Base-by-base conservation (phyloP, 2,329 filamentous ascomycete species). In the Teratosphaeriaceae sp. region DNA sequence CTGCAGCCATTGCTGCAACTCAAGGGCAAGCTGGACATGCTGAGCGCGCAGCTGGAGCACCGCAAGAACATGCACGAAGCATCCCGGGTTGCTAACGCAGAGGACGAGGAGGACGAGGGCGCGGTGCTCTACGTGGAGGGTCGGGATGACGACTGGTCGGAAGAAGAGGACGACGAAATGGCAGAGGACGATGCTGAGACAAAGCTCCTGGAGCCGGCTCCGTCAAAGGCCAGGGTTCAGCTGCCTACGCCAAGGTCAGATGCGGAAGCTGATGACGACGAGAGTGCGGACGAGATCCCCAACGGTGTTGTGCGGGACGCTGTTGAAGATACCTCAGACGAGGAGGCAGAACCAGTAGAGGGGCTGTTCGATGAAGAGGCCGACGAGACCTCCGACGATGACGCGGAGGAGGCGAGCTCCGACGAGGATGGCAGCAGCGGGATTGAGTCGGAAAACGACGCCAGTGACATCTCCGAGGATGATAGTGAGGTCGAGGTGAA, bases 21-120 rank as follows among this genome's bases (percentile, higher is more conserved):
- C 47, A 96, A 96, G 71, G 92, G 92, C 19, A 95, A 96, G 66
- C 75, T 98, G 23, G 90, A 97, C 61, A 87, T 98, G 79, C 75
- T 97, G 38, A 85, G 92, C 57, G 83, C 87, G 5, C 92, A 98
- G 67, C 82, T 97, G 64, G 80, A 86, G 56, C 70, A 95, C 55
- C 76, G 92, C 38, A 80, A 79, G 56, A 78, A 76, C 48, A 79
- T 88, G 65, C 79, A 84, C 57, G 56, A 53, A 16, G 48, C 49
- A 35, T 49, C 55, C 13, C 74, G 68, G 38, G 70, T 71, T 36
- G 68, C 72, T 15, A 71, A 71, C 29, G 71, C 73, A 2, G 73
- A 75, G 6, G 71, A 74, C n/a, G 73, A 78, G 3, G 76, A 84
- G 6, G 81, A 83, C 29, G 82, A 87, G 50, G 79, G 79, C n/a